Conservation (phyloP, 257 asterid genomes). For the Hygrophila difformis region DNA sequence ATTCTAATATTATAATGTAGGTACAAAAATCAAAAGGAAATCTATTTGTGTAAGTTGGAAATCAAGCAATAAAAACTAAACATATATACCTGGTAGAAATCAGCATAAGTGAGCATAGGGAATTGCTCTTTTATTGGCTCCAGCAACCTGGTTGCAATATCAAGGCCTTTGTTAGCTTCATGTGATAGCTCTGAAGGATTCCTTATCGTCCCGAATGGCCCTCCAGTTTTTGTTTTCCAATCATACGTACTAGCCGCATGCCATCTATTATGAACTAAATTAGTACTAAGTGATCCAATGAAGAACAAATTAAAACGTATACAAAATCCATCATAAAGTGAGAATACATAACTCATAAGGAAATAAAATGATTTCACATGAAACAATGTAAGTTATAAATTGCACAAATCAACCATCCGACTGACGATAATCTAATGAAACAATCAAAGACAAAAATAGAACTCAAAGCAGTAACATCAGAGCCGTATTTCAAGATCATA, state of each 20-base stretch:
- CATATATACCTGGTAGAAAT: conserved; percentile 63
- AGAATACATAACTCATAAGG: no score
- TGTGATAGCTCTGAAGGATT: conserved; percentile 52
- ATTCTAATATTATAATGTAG: background rate
- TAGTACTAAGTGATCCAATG: no score
- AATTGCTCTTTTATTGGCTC: conserved; percentile 70
- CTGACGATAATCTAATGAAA: no score
- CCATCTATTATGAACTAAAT: no score
- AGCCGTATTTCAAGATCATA: no score
- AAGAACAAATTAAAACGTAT: no score
- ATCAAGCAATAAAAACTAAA: background rate
- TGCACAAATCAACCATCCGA: no score
- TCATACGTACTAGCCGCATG: conserved; percentile 50
- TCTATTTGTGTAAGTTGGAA: background rate
- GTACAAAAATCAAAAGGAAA: background rate
- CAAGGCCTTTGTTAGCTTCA: conserved; percentile 76
- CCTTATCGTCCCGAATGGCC: conserved; percentile 77
- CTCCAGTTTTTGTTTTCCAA: conserved; percentile 58
- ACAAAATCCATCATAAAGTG: no score
- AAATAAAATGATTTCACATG: no score
- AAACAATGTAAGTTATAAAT: no score
- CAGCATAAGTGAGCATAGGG: conserved; percentile 55
- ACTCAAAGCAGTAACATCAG: no score
- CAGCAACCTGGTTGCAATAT: conserved; percentile 59
- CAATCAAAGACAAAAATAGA: no score